A percentile compares a stretch with the other conserved stretches of the same genome.
Evolutionary conservation across 345 rosid genomes (phyloP).

Genomic region (Citrus medica): DNA sequence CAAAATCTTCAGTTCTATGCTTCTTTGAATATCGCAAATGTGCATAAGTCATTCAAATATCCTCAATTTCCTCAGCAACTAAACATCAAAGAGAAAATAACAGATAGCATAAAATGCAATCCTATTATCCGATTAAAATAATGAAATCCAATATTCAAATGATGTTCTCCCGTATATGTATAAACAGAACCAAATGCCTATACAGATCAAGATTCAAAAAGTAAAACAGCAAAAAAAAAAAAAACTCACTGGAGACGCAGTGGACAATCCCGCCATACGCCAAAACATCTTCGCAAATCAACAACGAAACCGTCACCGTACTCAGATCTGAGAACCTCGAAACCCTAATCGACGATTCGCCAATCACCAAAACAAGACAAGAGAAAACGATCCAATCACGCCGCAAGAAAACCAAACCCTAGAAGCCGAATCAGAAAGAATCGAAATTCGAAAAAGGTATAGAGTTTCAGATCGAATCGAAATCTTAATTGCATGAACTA

Average conservation of each 20-base stretch:
- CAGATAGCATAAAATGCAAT: not conserved
- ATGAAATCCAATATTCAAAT: not conserved
- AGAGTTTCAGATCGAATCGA: slow-evolving; percentile 3
- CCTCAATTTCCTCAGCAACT: slow-evolving; percentile 12
- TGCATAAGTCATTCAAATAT: not conserved
- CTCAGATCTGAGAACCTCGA: slow-evolving; percentile 40
- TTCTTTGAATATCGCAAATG: not conserved
- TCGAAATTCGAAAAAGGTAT: not conserved
- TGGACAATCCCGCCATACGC: slow-evolving; percentile 92
- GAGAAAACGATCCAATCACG: not conserved
- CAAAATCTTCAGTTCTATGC: not conserved
- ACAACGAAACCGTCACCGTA: slow-evolving; percentile 26
- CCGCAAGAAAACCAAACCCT: not conserved
- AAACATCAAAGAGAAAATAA: slow-evolving; percentile 15
- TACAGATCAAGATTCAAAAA: slow-evolving; percentile 6
- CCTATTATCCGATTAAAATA: not conserved
- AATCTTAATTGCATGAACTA: not conserved
- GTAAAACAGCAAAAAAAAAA: not conserved
- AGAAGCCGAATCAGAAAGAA: not conserved
- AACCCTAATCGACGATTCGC: slow-evolving; percentile 6
- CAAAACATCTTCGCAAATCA: slow-evolving; percentile 66
- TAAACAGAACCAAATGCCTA: not conserved
- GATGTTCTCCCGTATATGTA: not conserved
- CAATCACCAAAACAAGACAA: not conserved
- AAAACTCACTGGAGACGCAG: slow-evolving; percentile 84